Conservation (phyloP, 2,329 filamentous ascomycete genomes). For the Cryphonectria carpinicola region DNA sequence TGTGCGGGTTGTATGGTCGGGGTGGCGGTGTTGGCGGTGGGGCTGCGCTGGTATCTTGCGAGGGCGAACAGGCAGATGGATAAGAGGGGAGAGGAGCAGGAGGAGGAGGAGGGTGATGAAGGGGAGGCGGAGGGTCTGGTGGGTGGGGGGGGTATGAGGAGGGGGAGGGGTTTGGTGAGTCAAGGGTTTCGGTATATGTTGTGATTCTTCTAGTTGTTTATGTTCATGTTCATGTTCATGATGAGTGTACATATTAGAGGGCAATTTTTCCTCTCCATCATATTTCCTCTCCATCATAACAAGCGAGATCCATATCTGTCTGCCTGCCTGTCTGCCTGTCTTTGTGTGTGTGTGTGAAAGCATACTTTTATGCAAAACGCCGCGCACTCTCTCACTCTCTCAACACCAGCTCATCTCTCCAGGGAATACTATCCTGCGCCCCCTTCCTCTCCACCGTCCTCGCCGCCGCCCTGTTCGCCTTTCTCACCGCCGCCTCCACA, state of each 20-base stretch:
- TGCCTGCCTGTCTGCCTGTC: neutral
- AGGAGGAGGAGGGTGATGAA: constrained; percentile 35
- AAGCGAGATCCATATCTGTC: neutral
- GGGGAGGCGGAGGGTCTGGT: constrained; percentile 48
- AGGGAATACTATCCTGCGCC: constrained; percentile 70
- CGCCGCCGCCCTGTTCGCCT: constrained; percentile 65
- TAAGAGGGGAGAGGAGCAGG: constrained; percentile 37
- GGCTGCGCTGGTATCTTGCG: constrained; percentile 57
- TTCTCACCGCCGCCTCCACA: constrained; percentile 62
- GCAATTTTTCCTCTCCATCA: neutral
- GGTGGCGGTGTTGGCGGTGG: constrained; percentile 60
- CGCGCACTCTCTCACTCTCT: constrained; percentile 7
- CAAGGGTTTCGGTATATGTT: constrained; percentile 53
- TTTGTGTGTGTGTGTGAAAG: neutral
- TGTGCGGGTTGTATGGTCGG: constrained; percentile 66
- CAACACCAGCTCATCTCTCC: constrained; percentile 52
- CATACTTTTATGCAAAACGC: neutral
- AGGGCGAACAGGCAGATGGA: constrained; percentile 55
- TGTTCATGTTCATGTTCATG: neutral
- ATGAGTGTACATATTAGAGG: neutral
- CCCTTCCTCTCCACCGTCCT: constrained; percentile 68
- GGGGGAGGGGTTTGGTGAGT: constrained; percentile 19
- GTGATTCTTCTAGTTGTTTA: constrained; percentile 31
- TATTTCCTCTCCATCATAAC: neutral
- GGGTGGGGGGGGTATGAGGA: constrained; percentile 35